Evolutionary conservation across 371 early-diverging fungal genomes (phyloP).

Genomic region (Batkoa obscura): DNA sequence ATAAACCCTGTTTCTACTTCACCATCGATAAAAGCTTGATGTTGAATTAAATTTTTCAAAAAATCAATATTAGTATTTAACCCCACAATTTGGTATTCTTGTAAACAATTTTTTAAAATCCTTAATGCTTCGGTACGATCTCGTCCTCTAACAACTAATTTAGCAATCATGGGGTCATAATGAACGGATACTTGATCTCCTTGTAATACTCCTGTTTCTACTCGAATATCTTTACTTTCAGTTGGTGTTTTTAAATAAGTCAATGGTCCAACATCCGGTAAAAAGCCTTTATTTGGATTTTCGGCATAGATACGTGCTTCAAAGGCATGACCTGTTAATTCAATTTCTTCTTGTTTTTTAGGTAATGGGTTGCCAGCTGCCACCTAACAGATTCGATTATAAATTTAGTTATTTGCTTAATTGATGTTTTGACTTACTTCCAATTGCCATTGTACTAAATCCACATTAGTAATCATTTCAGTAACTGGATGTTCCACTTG

Average conservation of each 20-base stretch:
- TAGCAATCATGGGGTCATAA: conserved; percentile 96
- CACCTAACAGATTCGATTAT: conserved; percentile 23
- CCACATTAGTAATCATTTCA: conserved; percentile 85
- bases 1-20: conserved; percentile 92
- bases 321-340: conserved; percentile 73
- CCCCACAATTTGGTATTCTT: conserved; percentile 67
- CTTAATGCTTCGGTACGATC: conserved; percentile 73
- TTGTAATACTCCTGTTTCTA: conserved; percentile 84
- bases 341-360: conserved; percentile 44
- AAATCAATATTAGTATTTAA: conserved; percentile 85
- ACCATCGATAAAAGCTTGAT: conserved; percentile 68
- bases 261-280: conserved; percentile 87
- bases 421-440: conserved; percentile 19
- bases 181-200: conserved; percentile 84
- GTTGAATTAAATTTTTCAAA: conserved; percentile 50
- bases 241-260: conserved; percentile 49
- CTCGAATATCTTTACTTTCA: conserved; percentile 36
- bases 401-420: background rate
- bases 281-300: conserved; percentile 74
- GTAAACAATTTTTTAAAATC: conserved; percentile 55
- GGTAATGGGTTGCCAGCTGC: conserved; percentile 72
- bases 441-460: conserved; percentile 86
- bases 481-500: conserved; percentile 97
- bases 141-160: conserved; percentile 72
- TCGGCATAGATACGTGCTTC: conserved; percentile 97